Evolutionary conservation across 176 grass and related monocot genomes (phyloP).

Genomic region (Musa beccarii): DNA sequence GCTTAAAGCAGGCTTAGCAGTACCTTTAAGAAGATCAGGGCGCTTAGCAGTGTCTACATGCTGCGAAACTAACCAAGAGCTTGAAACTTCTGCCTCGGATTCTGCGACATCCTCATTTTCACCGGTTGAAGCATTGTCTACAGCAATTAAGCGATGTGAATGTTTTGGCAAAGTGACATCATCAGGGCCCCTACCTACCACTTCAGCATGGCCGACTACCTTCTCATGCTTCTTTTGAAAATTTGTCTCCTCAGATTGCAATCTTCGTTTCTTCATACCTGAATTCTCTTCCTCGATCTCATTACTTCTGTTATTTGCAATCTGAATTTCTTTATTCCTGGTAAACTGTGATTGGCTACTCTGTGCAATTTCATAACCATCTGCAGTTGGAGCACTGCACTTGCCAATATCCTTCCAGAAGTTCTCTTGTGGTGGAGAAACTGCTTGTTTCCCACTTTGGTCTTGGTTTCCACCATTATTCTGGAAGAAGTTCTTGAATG

Average conservation of each 20-base stretch:
- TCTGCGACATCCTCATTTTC: conserved; percentile 96
- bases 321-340: conserved; percentile 40
- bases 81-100: conserved; percentile 85
- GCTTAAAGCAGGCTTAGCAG: conserved; percentile 39
- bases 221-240: conserved; percentile 56
- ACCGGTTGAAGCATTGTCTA: conserved; percentile 75
- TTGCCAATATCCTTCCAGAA: conserved; percentile 56
- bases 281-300: conserved; percentile 46
- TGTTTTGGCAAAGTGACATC: conserved; percentile 35
- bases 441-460: conserved; percentile 50
- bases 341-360: conserved; percentile 27
- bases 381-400: conserved; percentile 17
- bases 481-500: conserved; percentile 54
- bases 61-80: conserved; percentile 80
- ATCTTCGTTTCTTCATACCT: conserved; percentile 29
- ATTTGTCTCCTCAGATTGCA: conserved; percentile 46
- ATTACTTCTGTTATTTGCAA: conserved; percentile 30
- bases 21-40: conserved; percentile 37
- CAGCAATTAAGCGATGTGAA: conserved; percentile 62
- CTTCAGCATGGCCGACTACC: conserved; percentile 39
- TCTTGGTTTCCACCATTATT: conserved; percentile 20
- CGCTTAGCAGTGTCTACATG: conserved; percentile 46
- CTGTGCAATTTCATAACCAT: conserved; percentile 26
- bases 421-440: conserved; percentile 28
- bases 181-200: conserved; percentile 47